Conservation (phyloP, 108 stramenopile genomes). For the Pelagomonas calceolata region DNA sequence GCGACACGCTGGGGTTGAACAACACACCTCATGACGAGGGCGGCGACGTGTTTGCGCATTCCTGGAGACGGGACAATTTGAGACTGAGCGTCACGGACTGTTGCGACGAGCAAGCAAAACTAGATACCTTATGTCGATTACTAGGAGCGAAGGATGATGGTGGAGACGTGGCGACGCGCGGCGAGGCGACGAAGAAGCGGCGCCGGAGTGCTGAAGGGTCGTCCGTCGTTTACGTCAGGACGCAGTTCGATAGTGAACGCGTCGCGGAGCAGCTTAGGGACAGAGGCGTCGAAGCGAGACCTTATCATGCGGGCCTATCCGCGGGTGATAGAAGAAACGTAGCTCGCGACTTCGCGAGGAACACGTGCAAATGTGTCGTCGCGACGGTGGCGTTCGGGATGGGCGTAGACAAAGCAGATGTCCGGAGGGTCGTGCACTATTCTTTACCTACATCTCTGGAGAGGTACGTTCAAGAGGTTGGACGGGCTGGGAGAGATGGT, state of each 20-base stretch:
- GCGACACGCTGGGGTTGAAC: constrained; percentile 49
- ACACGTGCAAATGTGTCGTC: not conserved
- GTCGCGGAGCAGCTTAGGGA: not conserved
- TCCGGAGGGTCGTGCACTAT: constrained; percentile 16
- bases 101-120: not conserved
- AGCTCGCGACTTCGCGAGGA: not conserved
- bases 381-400: constrained; percentile 27
- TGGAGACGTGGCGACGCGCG: not conserved
- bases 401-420: constrained; percentile 19
- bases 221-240: constrained; percentile 3
- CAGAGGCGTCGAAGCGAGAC: not conserved
- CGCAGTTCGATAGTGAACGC: not conserved
- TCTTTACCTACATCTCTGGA: constrained; percentile 6
- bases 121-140: too few species aligned
- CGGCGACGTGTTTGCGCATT: not conserved
- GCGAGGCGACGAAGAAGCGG: not conserved
- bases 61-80: not conserved
- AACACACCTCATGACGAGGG: not conserved
- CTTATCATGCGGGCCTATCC: constrained; percentile 13
- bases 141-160: not conserved
- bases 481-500: constrained; percentile 24
- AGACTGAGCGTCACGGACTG: not conserved
- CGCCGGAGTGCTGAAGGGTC: not conserved
- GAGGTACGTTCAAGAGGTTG: constrained; percentile 16
- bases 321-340: not conserved